A percentile compares a stretch with the other conserved stretches of the same genome.
Conservation (phyloP, 1,284 basidiomycete species). For the Tetrapyrgos nigripes region DNA sequence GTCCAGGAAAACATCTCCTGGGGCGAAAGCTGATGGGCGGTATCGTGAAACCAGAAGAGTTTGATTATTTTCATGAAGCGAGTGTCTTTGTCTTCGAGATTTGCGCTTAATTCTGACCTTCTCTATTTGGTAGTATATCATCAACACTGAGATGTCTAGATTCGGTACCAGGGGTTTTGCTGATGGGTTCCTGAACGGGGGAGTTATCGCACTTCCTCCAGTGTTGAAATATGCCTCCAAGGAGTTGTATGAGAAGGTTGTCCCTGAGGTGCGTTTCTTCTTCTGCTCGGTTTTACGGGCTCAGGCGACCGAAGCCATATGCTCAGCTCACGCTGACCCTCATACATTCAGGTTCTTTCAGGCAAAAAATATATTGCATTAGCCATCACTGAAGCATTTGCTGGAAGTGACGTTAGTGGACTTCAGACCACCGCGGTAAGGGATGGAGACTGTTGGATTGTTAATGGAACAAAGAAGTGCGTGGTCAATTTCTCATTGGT, state of each 20-base stretch:
- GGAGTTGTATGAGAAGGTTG: constrained; percentile 77
- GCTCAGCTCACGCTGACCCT: too few species aligned
- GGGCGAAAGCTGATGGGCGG: constrained; percentile 80
- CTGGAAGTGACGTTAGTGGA: constrained; percentile 71
- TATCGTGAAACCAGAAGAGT: constrained; percentile 80
- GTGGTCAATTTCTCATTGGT: not conserved
- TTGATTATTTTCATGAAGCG: constrained; percentile 78
- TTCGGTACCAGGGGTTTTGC: constrained; percentile 79
- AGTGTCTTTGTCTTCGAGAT: not conserved
- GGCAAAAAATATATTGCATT: constrained; percentile 73
- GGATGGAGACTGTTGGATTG: constrained; percentile 42
- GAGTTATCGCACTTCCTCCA: constrained; percentile 82
- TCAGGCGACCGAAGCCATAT: too few species aligned
- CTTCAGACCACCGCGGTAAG: constrained; percentile 47
- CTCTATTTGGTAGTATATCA: constrained; percentile 61
- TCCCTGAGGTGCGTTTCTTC: constrained; percentile 61
- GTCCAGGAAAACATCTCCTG: constrained; percentile 77
- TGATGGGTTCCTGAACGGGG: constrained; percentile 70
- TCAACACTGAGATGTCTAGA: constrained; percentile 87
- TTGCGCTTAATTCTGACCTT: not conserved
- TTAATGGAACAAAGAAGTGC: constrained; percentile 38
- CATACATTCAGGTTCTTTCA: constrained; percentile 78
- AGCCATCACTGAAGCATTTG: constrained; percentile 79
- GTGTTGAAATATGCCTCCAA: constrained; percentile 85
- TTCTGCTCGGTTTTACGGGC: constrained; percentile 67